Conservation (phyloP, 257 asterid species). For the Echites panduratus region DNA sequence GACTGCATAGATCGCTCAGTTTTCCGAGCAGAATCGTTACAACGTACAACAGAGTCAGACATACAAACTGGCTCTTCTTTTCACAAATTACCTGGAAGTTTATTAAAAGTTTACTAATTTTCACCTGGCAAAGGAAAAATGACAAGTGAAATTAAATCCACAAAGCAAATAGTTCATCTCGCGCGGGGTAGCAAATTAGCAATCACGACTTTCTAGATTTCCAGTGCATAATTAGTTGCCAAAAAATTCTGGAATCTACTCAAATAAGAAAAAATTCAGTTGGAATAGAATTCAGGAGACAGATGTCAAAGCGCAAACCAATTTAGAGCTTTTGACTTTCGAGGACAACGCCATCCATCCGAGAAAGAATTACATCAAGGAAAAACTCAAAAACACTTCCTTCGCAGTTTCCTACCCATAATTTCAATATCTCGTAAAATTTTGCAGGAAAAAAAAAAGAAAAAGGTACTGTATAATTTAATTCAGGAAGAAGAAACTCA, state of each 20-base stretch:
- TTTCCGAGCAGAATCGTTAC: conserved; percentile 26
- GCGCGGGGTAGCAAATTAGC: no score
- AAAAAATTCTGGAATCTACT: not conserved
- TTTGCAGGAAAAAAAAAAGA: not conserved
- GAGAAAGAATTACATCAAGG: not conserved
- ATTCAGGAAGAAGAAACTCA: not conserved
- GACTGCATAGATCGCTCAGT: conserved; percentile 28
- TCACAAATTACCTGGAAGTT: conserved; percentile 11
- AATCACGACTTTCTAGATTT: not conserved
- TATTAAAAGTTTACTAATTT: conserved; percentile 4
- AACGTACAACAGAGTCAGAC: conserved; percentile 36
- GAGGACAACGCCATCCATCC: not conserved
- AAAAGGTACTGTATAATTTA: not conserved
- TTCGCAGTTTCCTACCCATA: not conserved
- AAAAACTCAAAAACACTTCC: not conserved
- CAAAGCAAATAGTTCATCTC: not conserved
- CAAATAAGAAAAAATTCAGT: not conserved
- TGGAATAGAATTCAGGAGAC: not conserved
- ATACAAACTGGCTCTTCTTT: conserved; percentile 21
- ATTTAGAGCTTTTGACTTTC: not conserved
- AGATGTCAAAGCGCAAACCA: not conserved
- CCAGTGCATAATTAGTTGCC: not conserved
- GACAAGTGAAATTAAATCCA: not conserved
- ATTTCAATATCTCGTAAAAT: not conserved
- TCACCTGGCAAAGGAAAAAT: conserved; percentile 11